phyloP scores from a whole-genome alignment of 257 asterid species.

The Sherardia arvensis region DNA sequence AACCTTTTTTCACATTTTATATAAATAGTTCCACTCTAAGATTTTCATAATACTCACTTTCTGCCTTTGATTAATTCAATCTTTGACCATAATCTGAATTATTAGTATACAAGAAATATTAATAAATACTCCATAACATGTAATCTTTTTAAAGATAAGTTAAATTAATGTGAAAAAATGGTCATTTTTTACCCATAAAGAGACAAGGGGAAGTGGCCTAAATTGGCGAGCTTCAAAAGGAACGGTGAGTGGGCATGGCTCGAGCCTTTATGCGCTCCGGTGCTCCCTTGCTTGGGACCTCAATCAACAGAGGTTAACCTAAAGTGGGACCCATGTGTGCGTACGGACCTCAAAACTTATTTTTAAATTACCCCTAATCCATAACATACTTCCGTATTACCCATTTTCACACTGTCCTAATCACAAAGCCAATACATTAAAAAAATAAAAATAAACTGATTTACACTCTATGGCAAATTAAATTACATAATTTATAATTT shows the following conservation, averaged over 20 bases:
- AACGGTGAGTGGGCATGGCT: background rate
- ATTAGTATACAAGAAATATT: too few species aligned
- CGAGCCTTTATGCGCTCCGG: conserved; percentile 9
- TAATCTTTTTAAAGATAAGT: too few species aligned
- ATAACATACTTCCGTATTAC: background rate
- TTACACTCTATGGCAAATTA: too few species aligned
- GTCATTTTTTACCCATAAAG: background rate
- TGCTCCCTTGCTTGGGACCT: conserved; percentile 1
- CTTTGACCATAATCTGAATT: too few species aligned
- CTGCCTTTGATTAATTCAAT: too few species aligned
- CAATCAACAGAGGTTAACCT: conserved; percentile 4
- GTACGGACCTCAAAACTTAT: conserved; percentile 5
- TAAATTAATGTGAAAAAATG: background rate
- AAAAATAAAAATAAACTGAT: too few species aligned
- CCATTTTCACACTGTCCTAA: background rate
- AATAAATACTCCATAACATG: too few species aligned
- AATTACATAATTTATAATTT: too few species aligned
- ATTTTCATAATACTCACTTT: too few species aligned
- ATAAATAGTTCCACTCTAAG: too few species aligned
- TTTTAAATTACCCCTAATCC: background rate
- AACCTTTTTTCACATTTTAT: too few species aligned
- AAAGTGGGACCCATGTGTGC: background rate
- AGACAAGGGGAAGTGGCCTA: conserved; percentile 1
- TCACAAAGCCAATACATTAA: background rate
- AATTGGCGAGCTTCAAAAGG: conserved; percentile 5